Percentiles rank a stretch among this genome's conserved stretches.
Conservation (phyloP, 768 basidiomycete genomes). For the Amanita exitialis region DNA sequence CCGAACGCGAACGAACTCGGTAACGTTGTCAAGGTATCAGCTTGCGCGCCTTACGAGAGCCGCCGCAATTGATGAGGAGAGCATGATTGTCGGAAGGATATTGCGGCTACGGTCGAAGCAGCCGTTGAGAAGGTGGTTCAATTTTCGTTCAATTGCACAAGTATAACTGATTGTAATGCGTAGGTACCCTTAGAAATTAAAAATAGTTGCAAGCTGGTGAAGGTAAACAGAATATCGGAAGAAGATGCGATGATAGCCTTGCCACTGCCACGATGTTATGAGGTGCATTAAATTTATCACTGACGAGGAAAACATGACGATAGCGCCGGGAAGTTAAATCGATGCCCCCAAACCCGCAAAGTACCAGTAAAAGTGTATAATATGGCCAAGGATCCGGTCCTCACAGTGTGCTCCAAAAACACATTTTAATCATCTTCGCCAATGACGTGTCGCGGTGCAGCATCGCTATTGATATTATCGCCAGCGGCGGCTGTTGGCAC, state of each 20-base stretch:
- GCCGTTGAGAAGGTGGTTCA: background rate
- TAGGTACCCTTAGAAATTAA: background rate
- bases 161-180: background rate
- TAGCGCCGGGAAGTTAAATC: background rate
- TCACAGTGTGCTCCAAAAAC: background rate
- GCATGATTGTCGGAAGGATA: background rate
- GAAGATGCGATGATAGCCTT: background rate
- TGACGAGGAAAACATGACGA: background rate
- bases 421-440: constrained; percentile 19
- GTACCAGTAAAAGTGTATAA: background rate
- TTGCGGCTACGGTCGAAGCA: background rate
- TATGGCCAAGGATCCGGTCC: background rate
- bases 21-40: background rate
- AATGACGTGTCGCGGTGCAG: constrained; percentile 13
- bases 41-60: too few relatives aligned
- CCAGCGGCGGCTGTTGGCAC: constrained; percentile 9
- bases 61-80: too few relatives aligned
- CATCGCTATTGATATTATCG: background rate
- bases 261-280: too few relatives aligned
- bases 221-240: background rate
- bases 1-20: background rate
- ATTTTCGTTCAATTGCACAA: background rate
- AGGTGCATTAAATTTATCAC: background rate
- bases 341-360: background rate
- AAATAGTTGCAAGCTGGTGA: background rate